Evolutionary conservation across 192 early-diverging fungal genomes (phyloP).

Genomic region (Spizellomyces sp.): DNA sequence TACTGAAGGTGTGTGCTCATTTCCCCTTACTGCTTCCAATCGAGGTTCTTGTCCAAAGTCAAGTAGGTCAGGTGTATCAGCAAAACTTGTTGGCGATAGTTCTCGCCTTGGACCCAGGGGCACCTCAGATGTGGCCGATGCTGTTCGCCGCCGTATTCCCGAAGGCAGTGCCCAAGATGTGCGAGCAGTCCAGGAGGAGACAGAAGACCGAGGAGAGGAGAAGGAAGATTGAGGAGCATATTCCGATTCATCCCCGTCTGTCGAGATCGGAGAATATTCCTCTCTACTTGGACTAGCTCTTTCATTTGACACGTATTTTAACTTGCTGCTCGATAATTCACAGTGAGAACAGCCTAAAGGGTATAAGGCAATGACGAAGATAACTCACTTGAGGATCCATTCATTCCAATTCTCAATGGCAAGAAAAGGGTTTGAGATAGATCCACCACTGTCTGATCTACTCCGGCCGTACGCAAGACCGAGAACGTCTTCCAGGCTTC

Average conservation of each 20-base stretch:
- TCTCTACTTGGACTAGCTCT: background rate
- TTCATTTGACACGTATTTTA: background rate
- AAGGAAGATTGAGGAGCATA: background rate
- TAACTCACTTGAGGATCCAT: background rate
- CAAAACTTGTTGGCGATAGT: no score
- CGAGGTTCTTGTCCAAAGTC: no score
- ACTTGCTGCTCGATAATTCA: background rate
- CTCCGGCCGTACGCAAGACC: background rate
- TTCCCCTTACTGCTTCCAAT: no score
- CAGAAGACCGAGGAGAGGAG: background rate
- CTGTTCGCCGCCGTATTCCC: no score
- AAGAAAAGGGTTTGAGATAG: background rate
- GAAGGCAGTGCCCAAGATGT: no score
- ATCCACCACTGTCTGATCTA: background rate
- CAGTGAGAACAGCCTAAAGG: background rate
- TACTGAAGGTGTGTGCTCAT: no score
- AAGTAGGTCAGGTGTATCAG: no score
- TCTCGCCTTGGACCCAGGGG: no score
- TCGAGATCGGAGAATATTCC: background rate
- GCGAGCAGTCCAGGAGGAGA: no score
- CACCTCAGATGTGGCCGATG: no score
- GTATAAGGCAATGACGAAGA: background rate
- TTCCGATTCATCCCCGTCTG: background rate
- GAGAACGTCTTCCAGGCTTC: slow-evolving; percentile 5
- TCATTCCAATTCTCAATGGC: slow-evolving; percentile 4